Percentiles rank a stretch among this genome's conserved stretches.
phyloP scores from a whole-genome alignment of 768 basidiomycete species.

The Kwoniella heveanensis region DNA sequence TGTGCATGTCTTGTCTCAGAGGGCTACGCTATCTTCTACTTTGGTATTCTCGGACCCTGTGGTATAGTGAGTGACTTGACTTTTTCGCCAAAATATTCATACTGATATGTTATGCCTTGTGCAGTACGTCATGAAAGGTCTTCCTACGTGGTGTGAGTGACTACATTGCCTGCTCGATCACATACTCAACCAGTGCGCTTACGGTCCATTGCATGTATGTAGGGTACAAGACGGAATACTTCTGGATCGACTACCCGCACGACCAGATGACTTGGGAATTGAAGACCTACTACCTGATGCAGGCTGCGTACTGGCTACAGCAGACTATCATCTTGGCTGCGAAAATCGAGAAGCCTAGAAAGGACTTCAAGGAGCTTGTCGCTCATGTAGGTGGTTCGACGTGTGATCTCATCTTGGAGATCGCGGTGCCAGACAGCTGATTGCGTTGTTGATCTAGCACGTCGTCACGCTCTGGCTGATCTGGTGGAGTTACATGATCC shows the following conservation, averaged over 20 bases:
- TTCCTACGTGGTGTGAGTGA: slow-evolving; percentile 80
- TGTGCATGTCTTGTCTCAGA: too few species aligned
- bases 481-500: slow-evolving; percentile 64
- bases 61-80: slow-evolving; percentile 69
- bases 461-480: slow-evolving; percentile 92
- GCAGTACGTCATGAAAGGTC: slow-evolving; percentile 78
- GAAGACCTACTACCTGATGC: slow-evolving; percentile 92
- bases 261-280: slow-evolving; percentile 82
- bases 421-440: neutral
- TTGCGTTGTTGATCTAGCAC: slow-evolving; percentile 59
- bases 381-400: slow-evolving; percentile 61
- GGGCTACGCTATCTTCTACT: slow-evolving; percentile 81
- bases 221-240: slow-evolving; percentile 66
- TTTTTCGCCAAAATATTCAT: too few species aligned
- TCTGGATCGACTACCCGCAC: slow-evolving; percentile 89
- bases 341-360: slow-evolving; percentile 88
- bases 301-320: slow-evolving; percentile 91
- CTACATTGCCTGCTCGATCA: too few species aligned
- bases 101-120: neutral
- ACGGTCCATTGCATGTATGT: neutral
- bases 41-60: slow-evolving; percentile 67
- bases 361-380: slow-evolving; percentile 83
- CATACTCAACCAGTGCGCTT: neutral
- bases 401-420: neutral
- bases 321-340: slow-evolving; percentile 81